phyloP scores from a whole-genome alignment of 2,329 filamentous ascomycete species.

The Xylaria arbuscula region DNA sequence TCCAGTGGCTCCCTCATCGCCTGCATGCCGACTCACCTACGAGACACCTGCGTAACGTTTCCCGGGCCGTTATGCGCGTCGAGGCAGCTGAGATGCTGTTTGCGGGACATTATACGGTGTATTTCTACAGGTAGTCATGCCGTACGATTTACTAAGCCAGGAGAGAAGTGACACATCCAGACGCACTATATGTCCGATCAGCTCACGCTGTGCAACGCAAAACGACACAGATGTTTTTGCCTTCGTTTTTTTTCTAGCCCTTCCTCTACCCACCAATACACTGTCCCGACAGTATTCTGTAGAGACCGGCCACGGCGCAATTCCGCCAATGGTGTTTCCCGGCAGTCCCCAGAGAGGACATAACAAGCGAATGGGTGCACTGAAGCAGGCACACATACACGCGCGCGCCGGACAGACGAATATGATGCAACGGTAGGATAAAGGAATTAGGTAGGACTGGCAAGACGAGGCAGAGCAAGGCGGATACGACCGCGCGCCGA shows the following conservation, averaged over 20 bases:
- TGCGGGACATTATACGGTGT: conserved; percentile 6
- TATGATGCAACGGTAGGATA: conserved; percentile 17
- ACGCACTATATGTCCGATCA: conserved; percentile 12
- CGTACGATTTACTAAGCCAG: conserved; percentile 10
- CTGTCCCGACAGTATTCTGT: background rate
- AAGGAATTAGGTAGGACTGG: conserved; percentile 21
- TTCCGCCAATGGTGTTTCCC: background rate
- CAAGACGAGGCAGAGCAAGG: conserved; percentile 19
- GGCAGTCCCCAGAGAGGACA: conserved; percentile 20
- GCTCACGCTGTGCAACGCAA: conserved; percentile 24
- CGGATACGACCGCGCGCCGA: conserved; percentile 9
- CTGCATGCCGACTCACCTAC: background rate
- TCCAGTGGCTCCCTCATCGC: background rate
- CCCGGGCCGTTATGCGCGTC: conserved; percentile 5
- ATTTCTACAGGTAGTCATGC: conserved; percentile 2
- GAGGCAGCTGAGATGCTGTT: conserved; percentile 8
- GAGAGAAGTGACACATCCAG: conserved; percentile 3
- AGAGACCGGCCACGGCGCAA: background rate
- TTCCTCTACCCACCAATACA: background rate
- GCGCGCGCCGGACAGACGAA: background rate
- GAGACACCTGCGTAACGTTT: background rate
- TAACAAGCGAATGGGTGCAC: conserved; percentile 17
- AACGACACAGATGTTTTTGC: background rate
- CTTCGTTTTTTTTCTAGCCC: background rate
- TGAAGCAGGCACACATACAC: background rate